Percentiles rank a stretch among this genome's conserved stretches.
phyloP scores from a whole-genome alignment of 2,329 filamentous ascomycete species.

The Penicillium sp. region DNA sequence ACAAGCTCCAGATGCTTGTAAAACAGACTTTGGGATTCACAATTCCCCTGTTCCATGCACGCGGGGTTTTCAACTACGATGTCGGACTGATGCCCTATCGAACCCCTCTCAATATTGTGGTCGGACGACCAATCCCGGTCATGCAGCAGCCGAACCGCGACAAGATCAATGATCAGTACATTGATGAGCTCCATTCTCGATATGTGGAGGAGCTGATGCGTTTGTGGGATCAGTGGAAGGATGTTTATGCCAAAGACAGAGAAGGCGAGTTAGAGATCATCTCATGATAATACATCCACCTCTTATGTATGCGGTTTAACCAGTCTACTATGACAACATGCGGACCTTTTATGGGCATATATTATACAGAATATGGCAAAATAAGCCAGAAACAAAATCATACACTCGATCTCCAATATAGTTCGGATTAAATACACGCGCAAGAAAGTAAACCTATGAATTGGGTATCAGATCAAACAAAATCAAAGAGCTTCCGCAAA shows the following conservation, averaged over 20 bases:
- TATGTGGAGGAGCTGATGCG: conserved; percentile 65
- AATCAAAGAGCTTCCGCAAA: conserved; percentile 12
- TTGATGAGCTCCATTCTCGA: conserved; percentile 74
- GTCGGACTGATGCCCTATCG: conserved; percentile 95
- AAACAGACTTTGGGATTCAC: conserved; percentile 91
- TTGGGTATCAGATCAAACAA: conserved; percentile 29
- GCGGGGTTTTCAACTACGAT: conserved; percentile 96
- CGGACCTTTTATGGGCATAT: not conserved
- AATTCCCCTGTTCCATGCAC: conserved; percentile 81
- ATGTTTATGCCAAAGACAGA: conserved; percentile 47
- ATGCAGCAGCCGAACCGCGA: conserved; percentile 54
- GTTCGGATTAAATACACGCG: conserved; percentile 15
- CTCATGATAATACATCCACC: conserved; percentile 26
- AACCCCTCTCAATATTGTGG: conserved; percentile 81
- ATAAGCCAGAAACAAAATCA: not conserved
- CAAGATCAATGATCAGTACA: conserved; percentile 69
- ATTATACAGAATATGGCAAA: conserved; percentile 2
- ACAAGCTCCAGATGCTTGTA: conserved; percentile 76
- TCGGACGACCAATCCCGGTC: conserved; percentile 77
- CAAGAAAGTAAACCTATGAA: conserved; percentile 17
- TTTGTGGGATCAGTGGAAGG: conserved; percentile 50
- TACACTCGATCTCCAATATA: conserved; percentile 1
- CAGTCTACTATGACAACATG: not conserved
- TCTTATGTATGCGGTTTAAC: not conserved
- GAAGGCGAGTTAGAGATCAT: conserved; percentile 47